Base-by-base conservation (phyloP, 2,329 filamentous ascomycete genomes). In the Paecilomyces fulvus region DNA sequence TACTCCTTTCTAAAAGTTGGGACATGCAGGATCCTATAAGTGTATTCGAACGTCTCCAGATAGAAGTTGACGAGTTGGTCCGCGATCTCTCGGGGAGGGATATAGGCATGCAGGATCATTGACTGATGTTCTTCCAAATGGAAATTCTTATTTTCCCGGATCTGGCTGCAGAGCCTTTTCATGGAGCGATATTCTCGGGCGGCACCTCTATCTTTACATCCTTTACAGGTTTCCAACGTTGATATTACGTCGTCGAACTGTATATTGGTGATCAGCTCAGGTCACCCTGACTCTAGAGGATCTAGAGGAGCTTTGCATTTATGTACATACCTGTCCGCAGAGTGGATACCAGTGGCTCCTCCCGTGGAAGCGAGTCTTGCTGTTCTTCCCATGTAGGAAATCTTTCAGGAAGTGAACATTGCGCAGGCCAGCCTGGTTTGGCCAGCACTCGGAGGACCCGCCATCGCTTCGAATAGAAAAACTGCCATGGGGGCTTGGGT, bases 1-100 rank as follows among this genome's bases (percentile, higher is more conserved):
- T 85, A 86, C 30, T 83, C 79, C 10, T 72, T 71, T 49, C 75
- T 71, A 59, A 87, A 86, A 0, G 77, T 79, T 0, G 83, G 83
- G 0, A 81, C 65, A 64, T 87, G 80, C 8, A 87, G 57, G 23
- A 87, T 75, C 2, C 84, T 77, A 59, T 81, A 77, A 14, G 81
- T 77, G 1, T 79, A 78, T 62, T 86, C 83, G 60, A 82, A 77
- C 0, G 79, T 79, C 51, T 80, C 72, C 17, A 87, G 69, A 69
- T 85, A 85, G 30, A 72, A 67, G 8, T 79, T 72, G 14, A 84
- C 70, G 1, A 85, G 73, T 53, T 75, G 67, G 57, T 84, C 80
- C 0, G 79, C 77, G 0, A 82, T 58, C 23, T 60, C 55, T 33
- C 62, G 65, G 14, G 67, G 56, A 0, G 84, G 83, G 0, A 87